Evolutionary conservation across 768 basidiomycete genomes (phyloP), one percentile per base, ranked within the genome.

Genomic region (Sporobolomyces roseus): DNA sequence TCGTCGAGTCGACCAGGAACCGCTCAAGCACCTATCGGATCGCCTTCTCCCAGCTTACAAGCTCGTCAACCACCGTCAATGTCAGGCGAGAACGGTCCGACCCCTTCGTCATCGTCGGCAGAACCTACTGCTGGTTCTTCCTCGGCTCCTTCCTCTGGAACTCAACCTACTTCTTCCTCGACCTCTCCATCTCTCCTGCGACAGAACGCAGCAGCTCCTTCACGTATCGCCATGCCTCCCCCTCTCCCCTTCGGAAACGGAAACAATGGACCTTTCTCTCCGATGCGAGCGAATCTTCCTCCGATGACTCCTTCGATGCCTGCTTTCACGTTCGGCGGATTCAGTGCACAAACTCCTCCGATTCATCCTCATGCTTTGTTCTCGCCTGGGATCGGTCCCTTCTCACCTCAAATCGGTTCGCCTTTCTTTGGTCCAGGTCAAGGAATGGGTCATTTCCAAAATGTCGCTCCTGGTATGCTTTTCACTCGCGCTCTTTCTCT

Each of bases 291-390:
- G n/a, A 88, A 89, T 0, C 80, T 92, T n/a, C 89, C 90, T 19
- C 88, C 90, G 2, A 91, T 96, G 75, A 96, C 93, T n/a, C 93
- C 93, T 0, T 89, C 88, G 68, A 97, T 98, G 93, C 94, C 94
- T 1, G 86, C 91, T 8, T 98, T 96, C 80, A 87, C 86, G 17
- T 93, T 96, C 78, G 82, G 88, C 23, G 85, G 84, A 48, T 77
- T 74, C 61, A 75, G 77, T 41, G 63, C 62, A 29, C 80, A 83
- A 75, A 75, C 81, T 51, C 79, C 83, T 56, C 81, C 81, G 13
- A 56, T 82, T 48, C 69, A 79, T 68, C 78, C 79, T 38, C 78
- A 78, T 54, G 64, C 64, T 7, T 80, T 82, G 75, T 87, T 89
- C 81, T 87, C 89, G 0, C 89, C 90, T 16, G 76, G 75, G 13